These are phyloP conservation scores for Emericellopsis cladophorae DNA, from an alignment of 2,329 filamentous ascomycete species.

Conservation along the genomic window DNA sequence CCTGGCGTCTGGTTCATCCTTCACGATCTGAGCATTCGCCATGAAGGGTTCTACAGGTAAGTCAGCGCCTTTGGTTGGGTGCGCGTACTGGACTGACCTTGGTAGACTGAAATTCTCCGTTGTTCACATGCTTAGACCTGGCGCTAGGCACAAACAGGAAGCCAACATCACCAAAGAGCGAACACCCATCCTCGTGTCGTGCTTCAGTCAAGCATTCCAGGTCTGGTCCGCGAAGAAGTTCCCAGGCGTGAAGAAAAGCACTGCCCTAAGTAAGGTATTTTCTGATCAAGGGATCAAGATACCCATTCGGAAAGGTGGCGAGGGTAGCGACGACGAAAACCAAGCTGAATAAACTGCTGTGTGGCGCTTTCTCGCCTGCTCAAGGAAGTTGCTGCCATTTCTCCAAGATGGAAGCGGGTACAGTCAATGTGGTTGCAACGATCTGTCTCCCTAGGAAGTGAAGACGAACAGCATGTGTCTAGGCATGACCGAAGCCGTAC, in stretches of 20 bases:
- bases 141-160: constrained; percentile 17
- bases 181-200: constrained; percentile 71
- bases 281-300: constrained; percentile 93
- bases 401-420: too few species aligned
- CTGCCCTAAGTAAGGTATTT: constrained; percentile 80
- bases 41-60: constrained; percentile 82
- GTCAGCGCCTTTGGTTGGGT: not conserved
- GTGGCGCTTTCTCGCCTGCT: not conserved
- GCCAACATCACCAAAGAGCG: constrained; percentile 55
- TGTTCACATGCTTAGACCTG: constrained; percentile 61
- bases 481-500: too few species aligned
- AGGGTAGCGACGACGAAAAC: constrained; percentile 36
- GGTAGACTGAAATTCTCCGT: constrained; percentile 56
- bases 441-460: too few species aligned
- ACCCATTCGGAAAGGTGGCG: constrained; percentile 71
- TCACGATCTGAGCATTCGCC: constrained; percentile 88
- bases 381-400: not conserved
- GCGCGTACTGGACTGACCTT: too few species aligned
- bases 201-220: constrained; percentile 80
- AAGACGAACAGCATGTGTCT: too few species aligned
- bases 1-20: constrained; percentile 95
- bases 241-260: constrained; percentile 92
- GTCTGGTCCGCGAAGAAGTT: constrained; percentile 98
- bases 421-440: too few species aligned
- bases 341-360: constrained; percentile 14